Evolutionary conservation across 2,329 filamentous ascomycete species (phyloP), one percentile per base, ranked within the genome.

Genomic region (Penicillium sp.): DNA sequence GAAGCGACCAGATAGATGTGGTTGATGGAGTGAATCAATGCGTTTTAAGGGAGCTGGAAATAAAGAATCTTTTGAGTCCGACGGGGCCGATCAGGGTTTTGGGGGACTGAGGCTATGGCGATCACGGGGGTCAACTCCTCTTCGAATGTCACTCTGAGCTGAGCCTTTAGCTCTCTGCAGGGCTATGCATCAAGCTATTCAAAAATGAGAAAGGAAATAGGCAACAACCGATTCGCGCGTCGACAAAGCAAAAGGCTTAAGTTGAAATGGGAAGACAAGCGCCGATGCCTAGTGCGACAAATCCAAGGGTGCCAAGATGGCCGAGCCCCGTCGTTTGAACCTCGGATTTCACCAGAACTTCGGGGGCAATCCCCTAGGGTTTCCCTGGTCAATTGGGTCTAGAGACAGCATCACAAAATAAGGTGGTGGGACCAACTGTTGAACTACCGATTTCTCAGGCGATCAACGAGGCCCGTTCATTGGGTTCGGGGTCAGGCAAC

Each of bases 391-490:
- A 5, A 6, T 26, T 6, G 7, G 24, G 28, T 9, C 28, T 29
- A 9, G 38, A 23, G 18, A n/a, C 23, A 41, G 10, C 9, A 41
- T 44, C 39, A 29, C 16, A 42, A 58, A 52, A 45, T 62, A 59
- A 57, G 53, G 49, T 57, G 56, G 59, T 62, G 59, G 58, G 57
- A 52, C 56, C 53, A 41, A 41, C 12, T 47, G 56, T 18, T 54
- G 52, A 62, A 59, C 57, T 51, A 52, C 45, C 47, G 47, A 41
- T 42, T 46, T 46, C 12, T 28, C 29, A 51, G 21, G 42, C n/a
- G 31, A 45, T 54, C 42, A 15, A 51, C 7, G 33, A 23, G 8
- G 34, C 34, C 29, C 33, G 36, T 45, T 24, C n/a, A 31, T 49
- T 45, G 45, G 50, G 41, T 16, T 3, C 15, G 29, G 18, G 13